Base-by-base conservation (phyloP, 768 basidiomycete genomes). In the Mycena haematopus region DNA sequence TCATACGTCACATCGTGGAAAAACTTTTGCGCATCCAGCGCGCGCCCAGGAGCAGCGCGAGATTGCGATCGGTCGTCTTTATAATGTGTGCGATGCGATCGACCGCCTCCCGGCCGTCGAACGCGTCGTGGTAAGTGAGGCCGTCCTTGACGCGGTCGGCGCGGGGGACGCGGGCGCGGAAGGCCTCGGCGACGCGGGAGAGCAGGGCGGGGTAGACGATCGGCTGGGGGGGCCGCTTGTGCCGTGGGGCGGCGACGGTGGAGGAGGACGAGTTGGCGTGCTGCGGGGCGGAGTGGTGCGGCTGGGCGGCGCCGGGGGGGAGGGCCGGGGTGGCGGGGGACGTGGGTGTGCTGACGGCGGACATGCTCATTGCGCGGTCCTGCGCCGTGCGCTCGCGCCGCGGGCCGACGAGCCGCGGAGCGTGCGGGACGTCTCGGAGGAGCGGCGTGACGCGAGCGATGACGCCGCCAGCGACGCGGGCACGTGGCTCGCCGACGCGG, bases 1-100 rank as follows among this genome's bases (percentile, higher is more conserved):
- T 98, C 96, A 72, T 99, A 99, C 10, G 97, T 98, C 68, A 99
- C 97, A 71, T 99, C 97, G 72, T 99, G 97, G 73, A 99, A 99
- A 78, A 95, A 99, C 78, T 99, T 99, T 75, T 99, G 97, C 10
- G 96, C 91, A 71, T 99, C 97, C 56, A 99, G 80, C 3, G 97
- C 95, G 44, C 97, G 86, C 6, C 97, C 97, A 99, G 84, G 2
- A 99, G 82, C 47, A 99, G 79, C 13, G 97, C 97, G 27, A 99
- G 84, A 75, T 97, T 99, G 15, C 97, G 85, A 77, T 99, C 97
- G 7, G 95, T 94, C 3, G 97, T 99, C 78, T 96, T 96, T 84
- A 99, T 97, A 73, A 99, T 96, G 72, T 97, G 95, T 15, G 95
- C 91, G 67, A 99, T 93, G 78, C 95, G 93, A 76, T 96, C 94